A percentile compares a stretch with the other conserved stretches of the same genome.
Evolutionary conservation across 2,329 filamentous ascomycete species (phyloP).

Genomic region (Cadophora luteo-olivacea): DNA sequence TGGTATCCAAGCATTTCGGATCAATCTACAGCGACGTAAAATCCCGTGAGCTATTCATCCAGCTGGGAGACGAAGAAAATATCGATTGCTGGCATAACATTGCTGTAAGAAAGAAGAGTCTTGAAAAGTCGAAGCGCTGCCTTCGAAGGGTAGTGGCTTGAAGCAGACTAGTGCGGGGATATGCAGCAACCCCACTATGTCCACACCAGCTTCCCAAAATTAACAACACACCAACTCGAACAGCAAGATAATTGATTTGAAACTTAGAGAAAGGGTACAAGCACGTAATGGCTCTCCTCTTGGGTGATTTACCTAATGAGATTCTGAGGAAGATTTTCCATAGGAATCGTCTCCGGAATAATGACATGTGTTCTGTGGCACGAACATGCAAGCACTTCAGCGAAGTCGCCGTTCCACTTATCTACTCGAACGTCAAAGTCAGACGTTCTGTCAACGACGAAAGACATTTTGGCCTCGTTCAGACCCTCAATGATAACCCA

Average conservation of each 20-base stretch:
- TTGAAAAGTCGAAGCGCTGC: neutral
- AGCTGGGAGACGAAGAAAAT: too few species aligned
- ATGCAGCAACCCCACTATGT: neutral
- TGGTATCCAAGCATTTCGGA: neutral
- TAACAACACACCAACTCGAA: neutral
- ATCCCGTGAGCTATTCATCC: neutral
- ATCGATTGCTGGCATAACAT: too few species aligned
- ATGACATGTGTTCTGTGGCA: neutral
- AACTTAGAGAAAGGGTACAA: neutral
- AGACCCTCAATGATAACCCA: neutral
- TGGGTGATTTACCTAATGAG: neutral
- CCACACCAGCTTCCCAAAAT: neutral
- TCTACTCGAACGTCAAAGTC: constrained; percentile 8
- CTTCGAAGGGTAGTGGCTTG: neutral
- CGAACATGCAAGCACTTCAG: constrained; percentile 1
- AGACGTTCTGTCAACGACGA: neutral
- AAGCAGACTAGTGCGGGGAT: neutral
- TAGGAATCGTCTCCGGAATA: neutral
- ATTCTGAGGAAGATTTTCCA: neutral
- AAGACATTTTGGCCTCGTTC: neutral
- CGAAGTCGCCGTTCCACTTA: neutral
- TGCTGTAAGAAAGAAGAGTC: neutral
- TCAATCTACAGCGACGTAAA: neutral
- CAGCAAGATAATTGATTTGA: neutral
- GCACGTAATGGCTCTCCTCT: neutral